Evolutionary conservation across 2,329 filamentous ascomycete species (phyloP).

Genomic region (Botrytis galanthina): DNA sequence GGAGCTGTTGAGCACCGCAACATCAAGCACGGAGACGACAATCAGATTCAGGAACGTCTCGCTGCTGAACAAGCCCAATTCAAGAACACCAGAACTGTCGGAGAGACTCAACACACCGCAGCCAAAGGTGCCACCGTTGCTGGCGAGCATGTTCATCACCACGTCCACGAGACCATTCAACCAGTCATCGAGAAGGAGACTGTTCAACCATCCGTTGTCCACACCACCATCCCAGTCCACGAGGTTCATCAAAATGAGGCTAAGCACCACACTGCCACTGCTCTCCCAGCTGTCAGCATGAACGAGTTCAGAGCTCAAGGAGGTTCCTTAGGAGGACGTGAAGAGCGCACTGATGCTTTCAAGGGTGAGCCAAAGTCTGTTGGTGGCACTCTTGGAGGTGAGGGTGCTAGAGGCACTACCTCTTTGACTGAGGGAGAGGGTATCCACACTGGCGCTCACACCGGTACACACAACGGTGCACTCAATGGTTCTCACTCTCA

Average conservation of each 20-base stretch:
- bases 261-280: constrained; percentile 63
- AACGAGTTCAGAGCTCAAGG: constrained; percentile 59
- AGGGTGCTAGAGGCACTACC: constrained; percentile 33
- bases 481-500: neutral
- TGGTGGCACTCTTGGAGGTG: constrained; percentile 34
- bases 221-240: constrained; percentile 70
- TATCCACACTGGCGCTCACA: constrained; percentile 16
- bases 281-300: constrained; percentile 62
- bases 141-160: constrained; percentile 64
- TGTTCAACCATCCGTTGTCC: constrained; percentile 64
- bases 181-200: constrained; percentile 69
- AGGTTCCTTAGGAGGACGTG: constrained; percentile 52
- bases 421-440: constrained; percentile 33
- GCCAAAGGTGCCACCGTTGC: constrained; percentile 49
- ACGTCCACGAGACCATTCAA: constrained; percentile 52
- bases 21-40: constrained; percentile 58
- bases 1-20: constrained; percentile 58
- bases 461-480: neutral
- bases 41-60: constrained; percentile 47
- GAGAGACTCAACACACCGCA: constrained; percentile 50
- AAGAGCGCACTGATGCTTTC: constrained; percentile 58
- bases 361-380: constrained; percentile 58
- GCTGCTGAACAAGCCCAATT: constrained; percentile 54
- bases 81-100: constrained; percentile 48
- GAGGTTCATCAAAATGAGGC: constrained; percentile 68